Base-by-base conservation (phyloP, 148 eudicot genomes). In the Silene uniflora region DNA sequence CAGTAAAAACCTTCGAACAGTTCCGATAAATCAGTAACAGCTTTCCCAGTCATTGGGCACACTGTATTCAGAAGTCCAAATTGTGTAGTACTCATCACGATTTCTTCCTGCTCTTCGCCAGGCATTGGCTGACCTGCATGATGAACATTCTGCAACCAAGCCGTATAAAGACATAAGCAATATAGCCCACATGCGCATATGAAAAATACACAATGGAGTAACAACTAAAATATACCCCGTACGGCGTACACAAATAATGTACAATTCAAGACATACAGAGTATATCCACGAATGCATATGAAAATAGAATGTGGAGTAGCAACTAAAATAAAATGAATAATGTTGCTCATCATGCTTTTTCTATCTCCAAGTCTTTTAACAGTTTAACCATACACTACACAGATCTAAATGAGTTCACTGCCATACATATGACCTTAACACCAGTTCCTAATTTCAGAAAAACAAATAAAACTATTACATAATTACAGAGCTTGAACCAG, bases 81-180 rank as follows among this genome's bases (percentile, higher is more conserved):
- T 80, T 91, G 88, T 68, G 97, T 91, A 80, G 91, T 87, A 24
- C 93, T 91, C 92, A 94, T 86, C 79, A 94, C 86, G 59, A 94
- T 81, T 75, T 91, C 98, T 77, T 90, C 98, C 82, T 91, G 87
- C 82, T 94, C 98, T 71, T 94, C 98, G 66, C 97, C 97, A 25
- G 98, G 97, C 97, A 94, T 88, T 27, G 91, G 92, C 85, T 91
- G 91, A 61, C 98, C 98, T 10, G 82, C 81, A 84, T 94, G 96
- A 84, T 91, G 93, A 83, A 91, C 98, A 77, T 88, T 85, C 98
- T 92, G 81, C 81, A 82, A 70, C 82, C 55, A 78, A 42, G 52
- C 35, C 76, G 22, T 72, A 72, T 24, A 17, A 64, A 27, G 22
- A 14, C 39, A 67, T 32, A 77, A 65, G 14, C 52, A 13, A 19